phyloP scores from a whole-genome alignment of 2,329 filamentous ascomycete genomes.

The Xylaria hypoxylon region DNA sequence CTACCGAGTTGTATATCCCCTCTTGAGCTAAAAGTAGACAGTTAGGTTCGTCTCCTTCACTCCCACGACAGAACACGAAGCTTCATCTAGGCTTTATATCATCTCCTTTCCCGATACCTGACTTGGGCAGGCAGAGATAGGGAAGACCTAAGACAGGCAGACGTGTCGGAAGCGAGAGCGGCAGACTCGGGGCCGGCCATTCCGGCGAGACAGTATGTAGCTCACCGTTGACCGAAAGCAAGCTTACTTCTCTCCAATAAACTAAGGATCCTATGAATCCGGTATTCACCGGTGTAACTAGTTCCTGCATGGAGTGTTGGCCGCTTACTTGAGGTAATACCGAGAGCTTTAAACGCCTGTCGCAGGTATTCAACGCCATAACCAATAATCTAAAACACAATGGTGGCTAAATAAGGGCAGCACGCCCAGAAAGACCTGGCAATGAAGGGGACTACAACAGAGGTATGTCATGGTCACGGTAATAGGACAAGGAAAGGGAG shows the following conservation, averaged over 20 bases:
- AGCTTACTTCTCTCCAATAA: not conserved
- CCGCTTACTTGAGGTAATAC: slow-evolving; percentile 12
- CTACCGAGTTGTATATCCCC: no score
- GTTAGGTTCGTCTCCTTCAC: no score
- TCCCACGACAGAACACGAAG: not conserved
- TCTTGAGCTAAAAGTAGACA: no score
- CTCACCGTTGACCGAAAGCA: not conserved
- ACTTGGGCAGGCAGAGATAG: not conserved
- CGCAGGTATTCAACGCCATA: not conserved
- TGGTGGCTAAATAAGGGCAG: slow-evolving; percentile 6
- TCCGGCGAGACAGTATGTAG: not conserved
- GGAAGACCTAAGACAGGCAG: slow-evolving; percentile 4
- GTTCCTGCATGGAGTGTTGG: slow-evolving; percentile 25
- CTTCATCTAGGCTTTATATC: slow-evolving; percentile 6
- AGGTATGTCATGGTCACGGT: not conserved
- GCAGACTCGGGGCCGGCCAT: slow-evolving; percentile 13
- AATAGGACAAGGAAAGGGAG: slow-evolving; percentile 14
- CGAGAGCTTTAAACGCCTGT: not conserved
- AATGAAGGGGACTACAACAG: slow-evolving; percentile 16
- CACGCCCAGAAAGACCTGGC: slow-evolving; percentile 25
- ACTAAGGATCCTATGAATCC: not conserved
- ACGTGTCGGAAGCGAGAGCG: slow-evolving; percentile 10
- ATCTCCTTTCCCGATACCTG: not conserved
- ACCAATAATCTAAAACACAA: not conserved
- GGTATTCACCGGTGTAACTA: slow-evolving; percentile 15